These are phyloP conservation scores for Cicer arietinum DNA, from an alignment of 306 rosid genomes.

Conservation along the genomic window DNA sequence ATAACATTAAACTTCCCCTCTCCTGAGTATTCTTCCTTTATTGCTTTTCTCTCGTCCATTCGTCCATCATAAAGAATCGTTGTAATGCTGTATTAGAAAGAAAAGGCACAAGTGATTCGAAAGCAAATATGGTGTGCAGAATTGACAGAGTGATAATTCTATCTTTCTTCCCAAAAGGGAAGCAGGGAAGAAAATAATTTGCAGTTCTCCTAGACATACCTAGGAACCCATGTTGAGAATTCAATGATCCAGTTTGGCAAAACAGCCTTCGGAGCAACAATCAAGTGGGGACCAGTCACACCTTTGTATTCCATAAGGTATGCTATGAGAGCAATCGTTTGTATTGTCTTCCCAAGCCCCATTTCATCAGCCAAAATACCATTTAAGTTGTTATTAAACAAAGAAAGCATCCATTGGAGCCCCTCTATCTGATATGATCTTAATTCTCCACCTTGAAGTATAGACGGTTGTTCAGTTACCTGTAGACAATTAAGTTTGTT, in stretches of 20 bases:
- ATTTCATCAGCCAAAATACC: constrained; percentile 99
- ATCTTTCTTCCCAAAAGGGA: constrained; percentile 29
- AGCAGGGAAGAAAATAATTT: constrained; percentile 31
- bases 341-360: constrained; percentile 99
- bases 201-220: constrained; percentile 55
- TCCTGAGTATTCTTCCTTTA: constrained; percentile 86
- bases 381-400: constrained; percentile 93
- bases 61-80: constrained; percentile 93
- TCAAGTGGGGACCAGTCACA: constrained; percentile 93
- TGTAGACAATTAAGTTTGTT: constrained; percentile 48
- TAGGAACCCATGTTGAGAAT: constrained; percentile 95
- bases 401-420: constrained; percentile 98
- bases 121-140: constrained; percentile 10
- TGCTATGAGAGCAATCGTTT: constrained; percentile 91
- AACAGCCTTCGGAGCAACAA: constrained; percentile 99
- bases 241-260: constrained; percentile 93
- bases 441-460: constrained; percentile 94
- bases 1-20: constrained; percentile 93
- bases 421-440: constrained; percentile 96
- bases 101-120: constrained; percentile 41
- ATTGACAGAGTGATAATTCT: constrained; percentile 20
- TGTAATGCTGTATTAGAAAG: constrained; percentile 67
- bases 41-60: constrained; percentile 89
- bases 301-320: constrained; percentile 85
- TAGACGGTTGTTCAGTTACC: constrained; percentile 97